phyloP scores from a whole-genome alignment of 441 rosid species.

The Syzygium malaccense region DNA sequence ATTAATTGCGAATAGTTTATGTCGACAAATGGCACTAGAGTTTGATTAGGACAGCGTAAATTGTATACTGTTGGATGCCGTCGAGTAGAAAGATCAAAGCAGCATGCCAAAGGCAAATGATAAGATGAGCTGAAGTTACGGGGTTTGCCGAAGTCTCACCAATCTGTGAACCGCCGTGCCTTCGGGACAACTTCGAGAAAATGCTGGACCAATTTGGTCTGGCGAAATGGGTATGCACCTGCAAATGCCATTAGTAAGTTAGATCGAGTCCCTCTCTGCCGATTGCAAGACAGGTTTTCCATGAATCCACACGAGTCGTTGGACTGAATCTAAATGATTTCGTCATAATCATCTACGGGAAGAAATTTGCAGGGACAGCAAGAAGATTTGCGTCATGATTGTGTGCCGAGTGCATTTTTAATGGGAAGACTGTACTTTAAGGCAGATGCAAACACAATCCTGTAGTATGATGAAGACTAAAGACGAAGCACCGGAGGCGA shows the following conservation, averaged over 20 bases:
- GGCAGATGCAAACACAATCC: not conserved
- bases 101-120: not conserved
- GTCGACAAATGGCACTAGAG: not conserved
- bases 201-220: constrained; percentile 47
- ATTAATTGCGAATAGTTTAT: not conserved
- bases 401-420: not conserved
- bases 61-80: not conserved
- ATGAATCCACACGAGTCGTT: not conserved
- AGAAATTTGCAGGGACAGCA: not conserved
- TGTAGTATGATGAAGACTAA: not conserved
- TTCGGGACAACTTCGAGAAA: constrained; percentile 31
- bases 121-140: not conserved
- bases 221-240: constrained; percentile 39
- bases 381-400: not conserved
- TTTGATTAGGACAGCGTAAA: not conserved
- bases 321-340: not conserved
- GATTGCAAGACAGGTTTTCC: not conserved
- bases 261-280: not conserved
- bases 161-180: constrained; percentile 33
- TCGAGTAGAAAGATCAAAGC: not conserved
- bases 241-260: not conserved
- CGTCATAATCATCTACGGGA: not conserved
- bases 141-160: constrained; percentile 22
- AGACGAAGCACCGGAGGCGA: rapidly evolving
- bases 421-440: not conserved